Percentiles rank a stretch among this genome's conserved stretches.
These are phyloP conservation scores for Leptodermis oblonga DNA, from an alignment of 257 asterid species.

Conservation along the genomic window DNA sequence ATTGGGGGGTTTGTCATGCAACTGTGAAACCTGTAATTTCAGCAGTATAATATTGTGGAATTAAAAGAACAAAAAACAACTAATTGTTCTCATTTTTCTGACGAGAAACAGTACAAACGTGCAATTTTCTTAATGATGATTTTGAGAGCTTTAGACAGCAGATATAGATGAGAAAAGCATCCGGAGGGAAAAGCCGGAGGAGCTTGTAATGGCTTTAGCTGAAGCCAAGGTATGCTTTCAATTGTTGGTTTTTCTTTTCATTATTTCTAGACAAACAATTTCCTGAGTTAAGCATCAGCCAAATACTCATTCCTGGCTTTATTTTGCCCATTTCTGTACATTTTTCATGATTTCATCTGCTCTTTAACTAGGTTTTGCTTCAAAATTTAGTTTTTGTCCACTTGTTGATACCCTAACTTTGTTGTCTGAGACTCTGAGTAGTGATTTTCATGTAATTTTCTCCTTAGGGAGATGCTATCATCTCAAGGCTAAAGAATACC, in stretches of 20 bases:
- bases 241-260: background rate
- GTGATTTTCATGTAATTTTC: conserved; percentile 13
- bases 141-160: conserved; percentile 46
- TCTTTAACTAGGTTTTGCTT: background rate
- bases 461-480: conserved; percentile 73
- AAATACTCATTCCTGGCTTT: conserved; percentile 2
- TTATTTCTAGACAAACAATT: background rate
- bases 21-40: background rate
- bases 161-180: conserved; percentile 83
- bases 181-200: conserved; percentile 71
- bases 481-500: conserved; percentile 38
- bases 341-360: background rate
- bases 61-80: too few species aligned
- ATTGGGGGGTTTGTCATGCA: background rate
- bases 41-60: background rate
- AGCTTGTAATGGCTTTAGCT: conserved; percentile 77
- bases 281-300: background rate
- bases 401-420: conserved; percentile 7
- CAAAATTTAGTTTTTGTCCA: background rate
- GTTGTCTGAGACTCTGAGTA: conserved; percentile 13
- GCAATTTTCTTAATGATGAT: conserved; percentile 3
- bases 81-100: background rate
- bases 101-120: background rate
- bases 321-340: background rate
- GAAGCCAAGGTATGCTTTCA: conserved; percentile 66